Evolutionary conservation across 768 basidiomycete species (phyloP), one percentile per base, ranked within the genome.

Genomic region (Rubroboletus pulcherrimus): DNA sequence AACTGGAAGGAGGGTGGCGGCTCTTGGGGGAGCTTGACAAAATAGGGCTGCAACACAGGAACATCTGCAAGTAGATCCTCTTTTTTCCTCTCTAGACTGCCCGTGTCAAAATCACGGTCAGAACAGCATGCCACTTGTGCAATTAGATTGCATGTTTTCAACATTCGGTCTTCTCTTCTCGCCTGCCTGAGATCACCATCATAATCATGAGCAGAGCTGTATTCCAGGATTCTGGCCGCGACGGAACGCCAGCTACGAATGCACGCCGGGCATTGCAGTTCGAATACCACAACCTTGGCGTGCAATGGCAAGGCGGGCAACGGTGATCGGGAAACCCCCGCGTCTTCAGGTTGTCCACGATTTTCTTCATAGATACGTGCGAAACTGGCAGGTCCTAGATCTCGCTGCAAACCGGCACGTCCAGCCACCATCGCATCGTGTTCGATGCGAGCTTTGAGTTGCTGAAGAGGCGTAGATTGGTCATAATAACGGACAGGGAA

Each of bases 231-330:
- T 17, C 55, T 51, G 46, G 71, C 71, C 0, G 74, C 74, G 15
- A 60, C 53, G 0, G 64, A 64, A 50, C 79, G 68, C 79, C 79
- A 80, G 31, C 71, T 60, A 19, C 63, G 57, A 52, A 78, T 70
- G 7, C 54, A 51, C 5, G 35, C 7, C 0, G 79, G 79, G 39
- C 69, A 69, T 10, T 52, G 47, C 9, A 78, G 56, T 43, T 80
- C 78, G 44, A 80, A 79, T 2, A 78, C 62, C 2, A 70, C 62
- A 0, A 63, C 58, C 48, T 72, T 63, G 0, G 65, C 63, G 8
- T 58, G 39, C 11, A 60, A 9, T 5, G 11, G 15, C 15, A 71
- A n/a, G 78, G 55, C 1, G 74, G 79, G 77, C 75, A 78, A 54
- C 77, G 79, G 45, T 74, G 67, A 7, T 74, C 59, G 2, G 19